Percentiles rank a stretch among this genome's conserved stretches.
phyloP scores from a whole-genome alignment of 495 filamentous ascomycete species.

The Massariosphaeria phaeospora region DNA sequence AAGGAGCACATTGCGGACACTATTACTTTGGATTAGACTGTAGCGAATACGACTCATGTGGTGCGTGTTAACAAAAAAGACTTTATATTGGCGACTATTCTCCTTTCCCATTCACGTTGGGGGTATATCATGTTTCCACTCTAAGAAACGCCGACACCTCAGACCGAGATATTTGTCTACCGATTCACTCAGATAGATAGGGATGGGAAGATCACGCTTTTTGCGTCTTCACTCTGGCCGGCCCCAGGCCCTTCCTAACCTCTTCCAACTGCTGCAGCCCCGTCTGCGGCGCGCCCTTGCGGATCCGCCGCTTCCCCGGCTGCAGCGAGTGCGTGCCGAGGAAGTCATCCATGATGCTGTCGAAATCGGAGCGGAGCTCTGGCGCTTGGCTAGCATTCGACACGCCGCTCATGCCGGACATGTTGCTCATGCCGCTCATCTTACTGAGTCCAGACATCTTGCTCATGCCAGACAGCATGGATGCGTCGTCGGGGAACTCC shows the following conservation, averaged over 20 bases:
- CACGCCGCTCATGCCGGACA: slow-evolving; percentile 37
- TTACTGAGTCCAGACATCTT: slow-evolving; percentile 40
- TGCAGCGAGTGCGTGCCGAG: slow-evolving; percentile 67
- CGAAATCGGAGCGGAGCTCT: slow-evolving; percentile 66
- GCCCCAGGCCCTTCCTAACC: slow-evolving; percentile 71
- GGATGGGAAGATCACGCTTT: slow-evolving; percentile 13
- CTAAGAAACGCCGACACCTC: too few relatives aligned
- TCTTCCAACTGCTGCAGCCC: slow-evolving; percentile 90
- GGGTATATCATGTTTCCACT: too few relatives aligned
- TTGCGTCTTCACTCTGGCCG: slow-evolving; percentile 52
- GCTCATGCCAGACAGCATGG: slow-evolving; percentile 56
- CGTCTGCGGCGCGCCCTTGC: slow-evolving; percentile 73
- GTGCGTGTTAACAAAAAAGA: too few relatives aligned
- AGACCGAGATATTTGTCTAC: too few relatives aligned
- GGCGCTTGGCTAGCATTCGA: slow-evolving; percentile 41
- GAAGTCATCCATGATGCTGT: slow-evolving; percentile 91
- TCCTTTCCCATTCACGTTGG: too few relatives aligned
- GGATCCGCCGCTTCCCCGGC: slow-evolving; percentile 59
- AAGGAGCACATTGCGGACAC: too few relatives aligned
- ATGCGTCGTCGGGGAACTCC: slow-evolving; percentile 43
- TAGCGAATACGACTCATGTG: too few relatives aligned
- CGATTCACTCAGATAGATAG: too few relatives aligned
- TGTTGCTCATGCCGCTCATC: slow-evolving; percentile 46
- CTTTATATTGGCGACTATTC: too few relatives aligned
- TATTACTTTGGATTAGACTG: too few relatives aligned